A percentile compares a stretch with the other conserved stretches of the same genome.
Evolutionary conservation across 495 filamentous ascomycete species (phyloP).

Genomic region (Pseudotulostoma volvatum): DNA sequence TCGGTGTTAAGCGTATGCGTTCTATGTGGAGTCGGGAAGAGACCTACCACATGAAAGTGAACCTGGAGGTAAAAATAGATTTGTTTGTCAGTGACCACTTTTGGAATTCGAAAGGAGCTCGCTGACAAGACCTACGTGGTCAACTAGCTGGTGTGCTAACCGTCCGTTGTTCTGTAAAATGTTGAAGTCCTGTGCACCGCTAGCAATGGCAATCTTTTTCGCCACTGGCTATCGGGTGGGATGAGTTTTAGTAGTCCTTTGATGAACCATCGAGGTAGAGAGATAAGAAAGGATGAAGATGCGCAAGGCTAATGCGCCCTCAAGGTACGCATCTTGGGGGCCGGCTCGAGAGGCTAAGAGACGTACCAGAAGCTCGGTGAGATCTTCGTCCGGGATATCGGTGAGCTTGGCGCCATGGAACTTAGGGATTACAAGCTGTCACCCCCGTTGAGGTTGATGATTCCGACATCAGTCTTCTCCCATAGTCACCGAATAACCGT

Average conservation of each 20-base stretch:
- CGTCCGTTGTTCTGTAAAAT: slow-evolving; percentile 92
- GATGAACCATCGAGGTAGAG: too few species aligned
- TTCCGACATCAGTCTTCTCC: too few species aligned
- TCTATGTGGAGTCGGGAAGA: too few species aligned
- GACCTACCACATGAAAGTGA: slow-evolving; percentile 80
- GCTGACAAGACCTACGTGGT: slow-evolving; percentile 48
- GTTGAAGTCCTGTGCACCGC: slow-evolving; percentile 70
- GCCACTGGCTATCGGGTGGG: slow-evolving; percentile 47
- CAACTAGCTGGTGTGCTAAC: slow-evolving; percentile 86
- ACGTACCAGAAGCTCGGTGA: slow-evolving; percentile 66
- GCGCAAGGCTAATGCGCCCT: background rate
- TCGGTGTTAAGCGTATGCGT: too few species aligned
- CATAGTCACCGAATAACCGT: too few species aligned
- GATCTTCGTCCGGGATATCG: slow-evolving; percentile 82
- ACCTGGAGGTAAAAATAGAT: slow-evolving; percentile 32
- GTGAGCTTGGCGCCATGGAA: slow-evolving; percentile 82
- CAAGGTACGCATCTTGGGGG: background rate
- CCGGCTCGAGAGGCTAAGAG: slow-evolving; percentile 1
- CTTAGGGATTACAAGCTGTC: slow-evolving; percentile 90
- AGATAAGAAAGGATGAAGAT: too few species aligned
- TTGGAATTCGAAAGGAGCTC: background rate
- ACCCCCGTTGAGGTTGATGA: too few species aligned
- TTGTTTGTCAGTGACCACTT: background rate
- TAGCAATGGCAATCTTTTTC: slow-evolving; percentile 70
- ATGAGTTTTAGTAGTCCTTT: too few species aligned